Percentiles rank a stretch among this genome's conserved stretches.
These are phyloP conservation scores for Toxicodendron radicans DNA, from an alignment of 345 rosid species.

Conservation along the genomic window DNA sequence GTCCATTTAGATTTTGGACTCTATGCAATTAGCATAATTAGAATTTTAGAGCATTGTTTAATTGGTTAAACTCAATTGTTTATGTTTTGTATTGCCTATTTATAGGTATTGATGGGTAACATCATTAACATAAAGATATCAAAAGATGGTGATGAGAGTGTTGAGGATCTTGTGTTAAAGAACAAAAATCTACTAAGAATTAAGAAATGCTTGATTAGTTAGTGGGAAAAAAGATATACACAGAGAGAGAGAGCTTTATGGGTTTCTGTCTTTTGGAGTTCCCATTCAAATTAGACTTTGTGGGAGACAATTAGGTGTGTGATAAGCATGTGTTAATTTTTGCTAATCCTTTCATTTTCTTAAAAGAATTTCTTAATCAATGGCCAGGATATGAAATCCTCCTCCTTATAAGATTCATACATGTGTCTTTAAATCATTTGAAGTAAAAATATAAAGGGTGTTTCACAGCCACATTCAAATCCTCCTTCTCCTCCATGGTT, in stretches of 20 bases:
- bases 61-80: slow-evolving; percentile 30
- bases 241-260: background rate
- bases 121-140: background rate
- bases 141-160: slow-evolving; percentile 7
- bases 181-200: slow-evolving; percentile 10
- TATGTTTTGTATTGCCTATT: slow-evolving; percentile 25
- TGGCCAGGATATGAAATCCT: background rate
- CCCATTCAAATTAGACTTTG: slow-evolving; percentile 20
- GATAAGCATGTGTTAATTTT: slow-evolving; percentile 1
- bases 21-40: slow-evolving; percentile 31
- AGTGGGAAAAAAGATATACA: background rate
- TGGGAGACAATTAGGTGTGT: background rate
- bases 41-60: slow-evolving; percentile 41
- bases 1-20: slow-evolving; percentile 30
- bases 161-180: slow-evolving; percentile 9
- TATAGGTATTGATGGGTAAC: slow-evolving; percentile 38
- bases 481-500: background rate
- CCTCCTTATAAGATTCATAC: background rate
- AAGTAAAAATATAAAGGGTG: background rate
- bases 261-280: slow-evolving; percentile 16
- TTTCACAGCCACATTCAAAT: background rate
- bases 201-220: slow-evolving; percentile 25
- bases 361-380: background rate
- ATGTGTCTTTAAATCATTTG: background rate
- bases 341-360: background rate